Evolutionary conservation across 140 eudicot genomes (phyloP), one percentile per base, ranked within the genome.

Genomic region (Anethum foeniculum): DNA sequence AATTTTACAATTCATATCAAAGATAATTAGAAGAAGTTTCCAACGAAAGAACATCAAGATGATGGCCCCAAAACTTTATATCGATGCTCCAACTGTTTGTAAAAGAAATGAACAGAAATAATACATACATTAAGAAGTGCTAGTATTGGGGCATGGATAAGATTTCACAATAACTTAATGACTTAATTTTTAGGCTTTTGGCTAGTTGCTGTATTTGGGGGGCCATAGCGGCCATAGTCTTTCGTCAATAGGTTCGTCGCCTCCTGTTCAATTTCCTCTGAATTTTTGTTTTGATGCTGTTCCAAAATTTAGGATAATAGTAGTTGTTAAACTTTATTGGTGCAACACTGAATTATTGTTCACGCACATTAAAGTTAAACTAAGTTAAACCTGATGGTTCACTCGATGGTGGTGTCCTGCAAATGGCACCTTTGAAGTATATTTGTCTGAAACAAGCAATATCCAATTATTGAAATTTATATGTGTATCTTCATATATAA

Each of bases 121-220:
- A 12, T n/a, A 60, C 32, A 60, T n/a, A 6, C 27, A 60, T 8
- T 10, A 60, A 9, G 16, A 23, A n/a, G 15, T 60, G 68, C 34
- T 0, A 23, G 65, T 2, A n/a, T 34, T 60, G 16, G 68, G 32
- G 68, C 32, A 60, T 3, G 4, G 32, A 60, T 60, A n/a, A n/a
- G 32, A 60, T n/a, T n/a, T 60, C 2, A 21, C 28, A 47, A 47
- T 47, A 47, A 47, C 23, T 69, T 80, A 73, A 12, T 1, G 54
- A 49, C n/a, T 83, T 80, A 91, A 75, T 88, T 80, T 23, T 75
- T 81, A 9, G 93, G 96, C 90, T 87, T 84, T 68, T 85, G 84
- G 81, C 87, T 88, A 86, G 91, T 79, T 84, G 87, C 5, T 86
- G 81, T 8, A 85, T 79, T 9, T 23, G 30, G 67, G 14, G 69